Percentiles rank a stretch among this genome's conserved stretches.
phyloP scores from a whole-genome alignment of 768 basidiomycete genomes.

The Hemileccinum rubropunctum region DNA sequence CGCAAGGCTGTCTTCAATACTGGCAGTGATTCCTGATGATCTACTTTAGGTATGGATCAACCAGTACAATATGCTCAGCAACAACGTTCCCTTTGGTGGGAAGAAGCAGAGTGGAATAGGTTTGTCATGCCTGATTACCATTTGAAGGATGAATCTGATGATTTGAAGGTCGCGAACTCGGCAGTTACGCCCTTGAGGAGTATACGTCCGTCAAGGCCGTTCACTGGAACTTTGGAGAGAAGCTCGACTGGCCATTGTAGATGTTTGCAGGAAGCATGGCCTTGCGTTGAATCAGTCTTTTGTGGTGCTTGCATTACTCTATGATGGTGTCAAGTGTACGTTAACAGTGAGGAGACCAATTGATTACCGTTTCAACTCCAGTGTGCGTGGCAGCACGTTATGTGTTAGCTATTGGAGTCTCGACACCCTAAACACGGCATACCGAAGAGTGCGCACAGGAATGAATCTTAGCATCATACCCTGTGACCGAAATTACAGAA shows the following conservation, averaged over 20 bases:
- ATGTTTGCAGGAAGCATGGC: background rate
- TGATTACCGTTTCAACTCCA: slow-evolving; percentile 10
- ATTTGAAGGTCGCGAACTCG: slow-evolving; percentile 78
- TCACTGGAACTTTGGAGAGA: slow-evolving; percentile 87
- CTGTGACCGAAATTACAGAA: slow-evolving; percentile 15
- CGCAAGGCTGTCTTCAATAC: slow-evolving; percentile 20
- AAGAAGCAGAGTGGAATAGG: slow-evolving; percentile 91
- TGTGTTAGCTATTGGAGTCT: background rate
- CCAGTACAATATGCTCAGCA: slow-evolving; percentile 78
- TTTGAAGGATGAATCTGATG: slow-evolving; percentile 8
- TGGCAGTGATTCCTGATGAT: slow-evolving; percentile 5
- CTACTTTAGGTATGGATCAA: slow-evolving; percentile 80
- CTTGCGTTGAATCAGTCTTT: background rate
- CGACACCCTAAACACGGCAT: slow-evolving; percentile 3
- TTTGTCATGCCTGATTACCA: slow-evolving; percentile 23
- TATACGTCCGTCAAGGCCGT: slow-evolving; percentile 82
- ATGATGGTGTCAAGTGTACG: slow-evolving; percentile 16
- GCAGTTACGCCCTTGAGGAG: slow-evolving; percentile 79
- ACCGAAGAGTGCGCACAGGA: slow-evolving; percentile 13
- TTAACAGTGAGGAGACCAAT: slow-evolving; percentile 6
- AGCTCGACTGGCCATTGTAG: slow-evolving; percentile 73
- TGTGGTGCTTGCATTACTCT: background rate
- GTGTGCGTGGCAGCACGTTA: slow-evolving; percentile 1
- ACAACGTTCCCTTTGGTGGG: slow-evolving; percentile 93
- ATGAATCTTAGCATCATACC: background rate